phyloP scores from a whole-genome alignment of 495 filamentous ascomycete genomes.

The Xylaria flabelliformis region DNA sequence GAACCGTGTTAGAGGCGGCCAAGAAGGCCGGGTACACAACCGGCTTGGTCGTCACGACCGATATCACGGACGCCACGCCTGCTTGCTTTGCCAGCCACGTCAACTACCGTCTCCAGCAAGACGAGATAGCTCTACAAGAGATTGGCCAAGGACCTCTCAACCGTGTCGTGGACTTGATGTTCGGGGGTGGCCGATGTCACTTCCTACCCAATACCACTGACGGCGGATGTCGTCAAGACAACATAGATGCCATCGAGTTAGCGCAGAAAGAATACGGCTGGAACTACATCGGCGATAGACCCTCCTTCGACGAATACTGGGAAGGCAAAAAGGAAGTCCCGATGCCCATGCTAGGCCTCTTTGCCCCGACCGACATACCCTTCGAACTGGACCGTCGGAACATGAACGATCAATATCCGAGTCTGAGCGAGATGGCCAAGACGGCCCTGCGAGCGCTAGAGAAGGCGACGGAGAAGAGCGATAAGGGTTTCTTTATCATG shows the following conservation, averaged over 20 bases:
- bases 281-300: conserved; percentile 72
- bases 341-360: conserved; percentile 86
- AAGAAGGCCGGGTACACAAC: conserved; percentile 91
- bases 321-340: conserved; percentile 68
- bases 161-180: conserved; percentile 84
- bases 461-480: conserved; percentile 81
- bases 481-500: conserved; percentile 98
- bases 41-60: conserved; percentile 92
- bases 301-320: conserved; percentile 78
- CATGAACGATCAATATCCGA: conserved; percentile 81
- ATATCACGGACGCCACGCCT: conserved; percentile 96
- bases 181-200: conserved; percentile 92
- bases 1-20: conserved; percentile 93
- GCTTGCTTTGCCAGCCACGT: conserved; percentile 95
- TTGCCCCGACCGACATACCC: conserved; percentile 83
- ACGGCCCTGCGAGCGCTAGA: conserved; percentile 80
- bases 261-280: conserved; percentile 78
- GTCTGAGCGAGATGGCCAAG: conserved; percentile 87
- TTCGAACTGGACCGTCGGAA: conserved; percentile 88
- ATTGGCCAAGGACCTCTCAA: conserved; percentile 83
- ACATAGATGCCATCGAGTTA: conserved; percentile 69
- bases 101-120: conserved; percentile 77
- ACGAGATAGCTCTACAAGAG: conserved; percentile 90
- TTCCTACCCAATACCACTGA: conserved; percentile 81
- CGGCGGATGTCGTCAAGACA: conserved; percentile 79